Evolutionary conservation across 176 grass and related monocot genomes (phyloP), one percentile per base, ranked within the genome.

Genomic region (Eragrostis curvula): DNA sequence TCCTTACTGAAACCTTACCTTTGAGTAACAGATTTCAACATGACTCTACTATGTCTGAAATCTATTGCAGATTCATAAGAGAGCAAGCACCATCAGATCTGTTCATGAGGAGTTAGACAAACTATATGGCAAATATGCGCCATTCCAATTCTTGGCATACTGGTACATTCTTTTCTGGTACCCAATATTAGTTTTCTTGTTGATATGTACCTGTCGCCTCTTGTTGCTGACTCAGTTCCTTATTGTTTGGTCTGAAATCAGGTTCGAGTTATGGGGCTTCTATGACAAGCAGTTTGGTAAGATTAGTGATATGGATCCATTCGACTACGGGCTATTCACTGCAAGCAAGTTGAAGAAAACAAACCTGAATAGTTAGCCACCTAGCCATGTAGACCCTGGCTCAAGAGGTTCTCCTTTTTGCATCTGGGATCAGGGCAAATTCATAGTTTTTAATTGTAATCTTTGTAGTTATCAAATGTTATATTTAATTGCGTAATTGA

Each of bases 131-230:
- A 79, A 91, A 30, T 97, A 86, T 88, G 89, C 87, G 3, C 89
- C 91, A 21, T 97, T 89, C 30, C 91, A 97, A 59, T 97, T 91
- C 82, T 89, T 97, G 87, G 91, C 94, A 63, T 97, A 97, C 74
- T 97, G 94, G 91, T 94, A 91, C 12, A 28, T 88, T 18, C 44
- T 59, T 42, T 80, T 77, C 52, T 84, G 17, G 75, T 62, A 23
- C 51, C 58, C 56, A 56, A 17, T 69, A 42, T 3, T 55, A 15
- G 32, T 13, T 48, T 47, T 36, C 63, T 42, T 36, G 66, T n/a
- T 53, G 11, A 32, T 39, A 61, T 59, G 6, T 30, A 25, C 25
- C 11, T 68, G 69, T 36, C n/a, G 47, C 25, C 24, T n/a, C n/a
- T n/a, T 44, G 1, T 50, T 55, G 9, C 23, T 66, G 64, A 86